Conservation (phyloP, 2,329 filamentous ascomycete species). For the Fusarium protoensiforme region DNA sequence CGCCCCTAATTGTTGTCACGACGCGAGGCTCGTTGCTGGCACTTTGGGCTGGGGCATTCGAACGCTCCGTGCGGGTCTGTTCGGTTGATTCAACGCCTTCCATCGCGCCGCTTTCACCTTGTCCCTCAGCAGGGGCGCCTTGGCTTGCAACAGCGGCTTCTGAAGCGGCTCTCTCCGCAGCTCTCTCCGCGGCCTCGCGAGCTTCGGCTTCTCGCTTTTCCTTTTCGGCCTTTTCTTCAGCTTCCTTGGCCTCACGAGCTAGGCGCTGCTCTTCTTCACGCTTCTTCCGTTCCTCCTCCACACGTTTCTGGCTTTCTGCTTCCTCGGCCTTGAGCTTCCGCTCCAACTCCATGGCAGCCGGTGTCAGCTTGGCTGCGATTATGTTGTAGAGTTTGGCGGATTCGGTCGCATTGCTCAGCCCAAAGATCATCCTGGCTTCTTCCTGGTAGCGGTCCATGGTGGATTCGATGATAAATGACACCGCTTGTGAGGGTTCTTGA, state of each 20-base stretch:
- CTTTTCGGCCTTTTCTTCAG: conserved; percentile 72
- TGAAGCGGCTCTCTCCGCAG: conserved; percentile 69
- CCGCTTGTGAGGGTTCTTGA: conserved; percentile 77
- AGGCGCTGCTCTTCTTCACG: conserved; percentile 74
- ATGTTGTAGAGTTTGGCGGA: conserved; percentile 75
- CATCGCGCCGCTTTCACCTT: conserved; percentile 65
- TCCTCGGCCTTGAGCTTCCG: conserved; percentile 74
- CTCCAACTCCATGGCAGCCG: conserved; percentile 84
- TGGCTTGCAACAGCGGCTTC: conserved; percentile 60
- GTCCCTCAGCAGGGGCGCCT: conserved; percentile 2
- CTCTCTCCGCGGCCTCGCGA: conserved; percentile 66
- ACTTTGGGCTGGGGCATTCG: conserved; percentile 41
- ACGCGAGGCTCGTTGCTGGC: conserved; percentile 63
- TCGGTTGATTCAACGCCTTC: conserved; percentile 76
- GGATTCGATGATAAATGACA: conserved; percentile 76
- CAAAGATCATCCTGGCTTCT: conserved; percentile 89
- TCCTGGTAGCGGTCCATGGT: conserved; percentile 88
- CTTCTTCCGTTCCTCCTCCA: conserved; percentile 69
- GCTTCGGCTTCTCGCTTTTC: conserved; percentile 80
- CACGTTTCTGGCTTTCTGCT: conserved; percentile 61
- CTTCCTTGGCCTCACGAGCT: conserved; percentile 76
- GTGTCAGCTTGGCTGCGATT: conserved; percentile 79
- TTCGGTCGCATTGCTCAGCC: conserved; percentile 69
- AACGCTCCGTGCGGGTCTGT: conserved; percentile 46
- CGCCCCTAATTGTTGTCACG: conserved; percentile 85